These are phyloP conservation scores for Salix dunnii DNA, from an alignment of 345 rosid species.

Conservation along the genomic window DNA sequence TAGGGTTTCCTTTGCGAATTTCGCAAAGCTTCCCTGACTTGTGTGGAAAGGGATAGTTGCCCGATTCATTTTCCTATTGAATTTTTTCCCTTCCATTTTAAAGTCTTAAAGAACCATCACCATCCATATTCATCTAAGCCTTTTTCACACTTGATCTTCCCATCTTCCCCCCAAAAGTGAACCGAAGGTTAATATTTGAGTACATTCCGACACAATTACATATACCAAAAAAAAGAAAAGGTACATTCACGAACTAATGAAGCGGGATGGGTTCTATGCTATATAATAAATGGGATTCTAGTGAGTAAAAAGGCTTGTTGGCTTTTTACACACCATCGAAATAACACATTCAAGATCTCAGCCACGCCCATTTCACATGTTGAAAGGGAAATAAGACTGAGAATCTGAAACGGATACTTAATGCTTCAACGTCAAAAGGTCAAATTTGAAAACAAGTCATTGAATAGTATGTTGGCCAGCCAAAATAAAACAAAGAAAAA, in stretches of 20 bases:
- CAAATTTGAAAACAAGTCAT: not conserved
- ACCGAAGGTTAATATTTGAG: conserved; percentile 1
- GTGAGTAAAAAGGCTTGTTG: conserved; percentile 19
- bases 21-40: not conserved
- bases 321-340: conserved; percentile 21
- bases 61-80: not conserved
- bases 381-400: conserved; percentile 25
- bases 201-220: not conserved
- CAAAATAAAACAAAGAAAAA: not conserved
- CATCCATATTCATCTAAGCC: conserved; percentile 21
- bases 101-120: conserved; percentile 15
- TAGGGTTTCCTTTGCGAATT: conserved; percentile 6
- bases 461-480: conserved; percentile 1
- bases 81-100: not conserved
- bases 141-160: conserved; percentile 5
- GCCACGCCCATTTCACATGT: conserved; percentile 8
- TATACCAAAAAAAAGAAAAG: too few species aligned
- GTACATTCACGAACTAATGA: not conserved
- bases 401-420: conserved; percentile 27
- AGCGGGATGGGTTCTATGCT: conserved; percentile 7
- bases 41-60: conserved; percentile 9
- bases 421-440: conserved; percentile 14
- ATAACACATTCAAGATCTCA: conserved; percentile 13
- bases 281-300: not conserved
- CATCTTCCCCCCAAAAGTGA: conserved; percentile 8